These are phyloP conservation scores for Trypanosoma lewisi DNA, from an alignment of 208 protist species.

Conservation along the genomic window DNA sequence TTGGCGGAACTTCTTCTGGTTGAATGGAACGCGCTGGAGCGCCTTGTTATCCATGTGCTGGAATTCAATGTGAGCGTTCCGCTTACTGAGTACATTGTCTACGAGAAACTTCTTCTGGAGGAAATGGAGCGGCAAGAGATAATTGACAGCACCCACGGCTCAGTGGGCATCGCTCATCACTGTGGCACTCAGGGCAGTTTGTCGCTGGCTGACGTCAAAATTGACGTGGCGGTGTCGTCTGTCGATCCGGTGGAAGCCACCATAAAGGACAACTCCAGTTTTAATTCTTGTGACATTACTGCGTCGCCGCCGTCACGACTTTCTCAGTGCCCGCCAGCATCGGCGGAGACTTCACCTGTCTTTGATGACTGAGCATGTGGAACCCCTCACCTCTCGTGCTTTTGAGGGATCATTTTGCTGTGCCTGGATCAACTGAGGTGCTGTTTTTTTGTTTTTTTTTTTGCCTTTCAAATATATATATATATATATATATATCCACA, in stretches of 20 bases:
- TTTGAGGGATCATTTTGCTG: no score
- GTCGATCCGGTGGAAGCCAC: not conserved
- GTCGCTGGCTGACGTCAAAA: not conserved
- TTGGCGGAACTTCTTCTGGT: conserved; percentile 5
- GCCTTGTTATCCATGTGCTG: conserved; percentile 6
- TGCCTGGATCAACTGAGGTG: no score
- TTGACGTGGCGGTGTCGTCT: not conserved
- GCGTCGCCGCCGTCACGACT: not conserved
- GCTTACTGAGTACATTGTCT: not conserved
- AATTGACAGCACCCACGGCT: not conserved
- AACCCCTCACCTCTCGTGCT: no score
- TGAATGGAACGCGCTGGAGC: conserved; percentile 22
- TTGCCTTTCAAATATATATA: no score
- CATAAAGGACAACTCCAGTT: conserved; percentile 5
- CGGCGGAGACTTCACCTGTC: not conserved
- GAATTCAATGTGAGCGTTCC: conserved; percentile 6
- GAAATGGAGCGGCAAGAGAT: conserved; percentile 6
- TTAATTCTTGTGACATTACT: conserved; percentile 7
- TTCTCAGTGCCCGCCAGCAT: not conserved
- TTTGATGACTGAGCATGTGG: not conserved
- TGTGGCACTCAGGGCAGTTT: not conserved
- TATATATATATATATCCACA: no score
- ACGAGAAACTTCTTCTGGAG: conserved; percentile 12
- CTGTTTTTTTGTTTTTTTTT: no score
- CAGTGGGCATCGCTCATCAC: not conserved